Base-by-base conservation (phyloP, 352 stramenopile genomes). In the Phytopythium aichiense region DNA sequence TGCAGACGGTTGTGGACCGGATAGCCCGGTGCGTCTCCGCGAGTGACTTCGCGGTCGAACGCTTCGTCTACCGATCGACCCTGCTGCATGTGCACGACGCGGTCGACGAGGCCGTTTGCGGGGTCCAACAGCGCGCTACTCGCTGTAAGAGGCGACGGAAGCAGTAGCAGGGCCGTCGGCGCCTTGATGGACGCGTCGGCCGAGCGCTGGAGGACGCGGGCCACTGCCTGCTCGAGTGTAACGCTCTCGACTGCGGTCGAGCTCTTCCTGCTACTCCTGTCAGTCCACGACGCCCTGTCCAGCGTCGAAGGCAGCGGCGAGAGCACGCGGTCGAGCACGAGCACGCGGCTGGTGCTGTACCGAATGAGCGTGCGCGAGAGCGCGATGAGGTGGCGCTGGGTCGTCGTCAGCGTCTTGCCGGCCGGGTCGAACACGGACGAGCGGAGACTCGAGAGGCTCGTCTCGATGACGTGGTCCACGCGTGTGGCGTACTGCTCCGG, bases 341-440 rank as follows among this genome's bases (percentile, higher is more conserved):
- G 52, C 4, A 58, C 52, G 35, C 52, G 33, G n/a, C 33, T 33
- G 33, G 8, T 49, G 52, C 16, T 31, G 52, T 58, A 60, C 4
- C 73, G 72, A 15, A 79, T 65, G n/a, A 86, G 56, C 11, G 76
- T 71, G 49, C 77, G 48, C 16, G 77, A 75, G 6, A 86, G 45
- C 7, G 73, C 73, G 22, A 86, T 54, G 20, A 94, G 76, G 69
- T 99, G 96, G 56, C 95, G 95, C 74, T 99, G 90, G 31, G 88
- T 85, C 25, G 77, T 81, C 48, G 72, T 89, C 0, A 99, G 69
- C 66, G 96, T 92, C 20, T 95, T 46, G 1, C 89, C 94, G n/a
- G 86, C 78, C 61, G 96, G 89, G 31, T 90, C 88, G 23, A 49
- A 49, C n/a, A 30, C 38, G 53, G 53, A 58, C 33, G 38, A 48